Percentiles rank a stretch among this genome's conserved stretches.
phyloP scores from a whole-genome alignment of 2,329 filamentous ascomycete species.

The Aspergillus phoenicis region DNA sequence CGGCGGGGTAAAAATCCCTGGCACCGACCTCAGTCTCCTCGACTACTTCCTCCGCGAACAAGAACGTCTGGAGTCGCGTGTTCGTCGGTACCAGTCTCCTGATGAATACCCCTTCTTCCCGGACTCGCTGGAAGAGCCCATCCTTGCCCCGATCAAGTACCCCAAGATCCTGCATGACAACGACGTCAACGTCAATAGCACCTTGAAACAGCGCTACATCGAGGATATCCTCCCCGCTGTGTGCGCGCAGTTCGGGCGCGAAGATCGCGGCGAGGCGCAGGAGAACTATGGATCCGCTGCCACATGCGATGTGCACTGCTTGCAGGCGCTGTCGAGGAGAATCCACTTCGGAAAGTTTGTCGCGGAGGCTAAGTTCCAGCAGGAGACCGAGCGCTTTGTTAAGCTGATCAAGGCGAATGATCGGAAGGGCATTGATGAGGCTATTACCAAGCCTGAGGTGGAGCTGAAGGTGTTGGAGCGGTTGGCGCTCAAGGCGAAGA shows the following conservation, averaged over 20 bases:
- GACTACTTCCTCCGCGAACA: conserved; percentile 93
- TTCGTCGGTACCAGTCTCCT: conserved; percentile 91
- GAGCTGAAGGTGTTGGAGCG: conserved; percentile 90
- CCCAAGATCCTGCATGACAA: conserved; percentile 85
- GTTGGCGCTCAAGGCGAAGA: conserved; percentile 83
- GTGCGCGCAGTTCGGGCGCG: conserved; percentile 72
- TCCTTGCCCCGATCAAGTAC: conserved; percentile 86
- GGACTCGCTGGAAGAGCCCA: conserved; percentile 72
- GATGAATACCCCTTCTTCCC: conserved; percentile 99
- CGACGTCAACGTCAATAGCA: conserved; percentile 83
- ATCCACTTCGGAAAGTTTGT: conserved; percentile 99
- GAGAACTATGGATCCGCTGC: conserved; percentile 96
- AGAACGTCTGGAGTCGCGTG: conserved; percentile 86
- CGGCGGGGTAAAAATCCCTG: conserved; percentile 76
- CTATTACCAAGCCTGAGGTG: conserved; percentile 86
- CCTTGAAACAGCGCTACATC: conserved; percentile 85
- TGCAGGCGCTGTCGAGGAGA: conserved; percentile 85
- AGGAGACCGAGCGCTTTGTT: conserved; percentile 79
- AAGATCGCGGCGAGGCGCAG: conserved; percentile 78
- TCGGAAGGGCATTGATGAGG: conserved; percentile 76
- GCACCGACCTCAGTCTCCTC: conserved; percentile 74
- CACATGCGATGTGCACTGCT: conserved; percentile 83
- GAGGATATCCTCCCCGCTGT: conserved; percentile 79
- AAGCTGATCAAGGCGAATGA: conserved; percentile 79
- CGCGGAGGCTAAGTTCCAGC: conserved; percentile 89